These are phyloP conservation scores for Wickerhamiella cacticola DNA, from an alignment of 805 yeast genomes.

Conservation along the genomic window DNA sequence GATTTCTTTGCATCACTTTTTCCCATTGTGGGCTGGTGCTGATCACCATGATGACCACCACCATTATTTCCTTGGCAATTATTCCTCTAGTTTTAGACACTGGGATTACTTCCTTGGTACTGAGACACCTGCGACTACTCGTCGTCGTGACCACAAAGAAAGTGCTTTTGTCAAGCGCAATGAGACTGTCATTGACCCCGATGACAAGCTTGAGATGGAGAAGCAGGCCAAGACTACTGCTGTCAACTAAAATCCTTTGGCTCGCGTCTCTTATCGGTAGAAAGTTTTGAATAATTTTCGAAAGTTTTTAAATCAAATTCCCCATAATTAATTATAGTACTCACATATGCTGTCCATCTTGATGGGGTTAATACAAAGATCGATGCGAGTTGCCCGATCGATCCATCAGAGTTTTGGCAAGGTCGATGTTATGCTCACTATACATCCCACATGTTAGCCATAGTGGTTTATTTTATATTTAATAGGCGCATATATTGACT, in stretches of 20 bases:
- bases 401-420: no score
- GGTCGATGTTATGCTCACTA: no score
- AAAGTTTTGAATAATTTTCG: no score
- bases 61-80: constrained; percentile 89
- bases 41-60: constrained; percentile 98
- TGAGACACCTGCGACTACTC: constrained; percentile 40
- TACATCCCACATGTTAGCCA: no score
- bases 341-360: no score
- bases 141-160: constrained; percentile 33
- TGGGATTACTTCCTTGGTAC: constrained; percentile 84
- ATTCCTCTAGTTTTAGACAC: constrained; percentile 91
- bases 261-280: no score
- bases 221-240: constrained; percentile 12
- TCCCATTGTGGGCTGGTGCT: constrained; percentile 98
- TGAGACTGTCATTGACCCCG: constrained; percentile 23
- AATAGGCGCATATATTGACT: no score
- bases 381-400: no score
- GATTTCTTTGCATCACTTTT: constrained; percentile 80
- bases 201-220: constrained; percentile 18
- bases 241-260: not conserved
- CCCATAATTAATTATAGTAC: no score
- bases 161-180: constrained; percentile 19
- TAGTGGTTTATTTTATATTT: no score
- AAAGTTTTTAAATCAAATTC: no score
- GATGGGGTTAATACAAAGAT: no score